Evolutionary conservation across 306 rosid genomes (phyloP).

Genomic region (Acacia acuminata): DNA sequence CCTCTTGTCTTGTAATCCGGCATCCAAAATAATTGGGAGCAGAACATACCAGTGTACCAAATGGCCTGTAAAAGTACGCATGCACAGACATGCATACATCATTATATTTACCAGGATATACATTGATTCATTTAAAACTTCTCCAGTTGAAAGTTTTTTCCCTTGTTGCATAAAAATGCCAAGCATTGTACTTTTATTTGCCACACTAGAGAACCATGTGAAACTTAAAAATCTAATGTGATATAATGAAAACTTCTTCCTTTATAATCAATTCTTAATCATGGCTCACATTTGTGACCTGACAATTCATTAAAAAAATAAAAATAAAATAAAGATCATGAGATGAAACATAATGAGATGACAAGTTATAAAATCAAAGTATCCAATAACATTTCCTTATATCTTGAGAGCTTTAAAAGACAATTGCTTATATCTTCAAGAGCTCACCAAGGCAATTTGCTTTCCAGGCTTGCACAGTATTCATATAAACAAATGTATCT

Average conservation of each 20-base stretch:
- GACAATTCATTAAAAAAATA: background rate
- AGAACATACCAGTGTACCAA: background rate
- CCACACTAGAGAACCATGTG: background rate
- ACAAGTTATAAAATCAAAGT: slow-evolving; percentile 12
- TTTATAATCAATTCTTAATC: slow-evolving; percentile 3
- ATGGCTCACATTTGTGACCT: slow-evolving; percentile 20
- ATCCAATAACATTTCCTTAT: slow-evolving; percentile 15
- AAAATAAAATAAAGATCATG: background rate
- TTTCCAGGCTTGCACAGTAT: slow-evolving; percentile 23
- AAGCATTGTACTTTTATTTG: background rate
- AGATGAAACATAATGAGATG: slow-evolving; percentile 8
- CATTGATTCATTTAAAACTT: background rate
- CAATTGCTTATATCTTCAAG: slow-evolving; percentile 4
- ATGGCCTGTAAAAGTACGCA: background rate
- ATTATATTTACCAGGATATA: background rate
- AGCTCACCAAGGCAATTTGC: slow-evolving; percentile 19
- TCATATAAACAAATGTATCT: background rate
- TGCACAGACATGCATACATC: background rate
- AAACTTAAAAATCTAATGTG: slow-evolving; percentile 3
- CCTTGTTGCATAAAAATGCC: background rate
- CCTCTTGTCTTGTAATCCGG: background rate
- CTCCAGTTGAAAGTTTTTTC: background rate
- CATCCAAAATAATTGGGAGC: background rate
- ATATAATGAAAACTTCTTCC: background rate
- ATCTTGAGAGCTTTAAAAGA: background rate